Base-by-base conservation (phyloP, 345 rosid genomes). In the Psidium friedrichsthalianum region DNA sequence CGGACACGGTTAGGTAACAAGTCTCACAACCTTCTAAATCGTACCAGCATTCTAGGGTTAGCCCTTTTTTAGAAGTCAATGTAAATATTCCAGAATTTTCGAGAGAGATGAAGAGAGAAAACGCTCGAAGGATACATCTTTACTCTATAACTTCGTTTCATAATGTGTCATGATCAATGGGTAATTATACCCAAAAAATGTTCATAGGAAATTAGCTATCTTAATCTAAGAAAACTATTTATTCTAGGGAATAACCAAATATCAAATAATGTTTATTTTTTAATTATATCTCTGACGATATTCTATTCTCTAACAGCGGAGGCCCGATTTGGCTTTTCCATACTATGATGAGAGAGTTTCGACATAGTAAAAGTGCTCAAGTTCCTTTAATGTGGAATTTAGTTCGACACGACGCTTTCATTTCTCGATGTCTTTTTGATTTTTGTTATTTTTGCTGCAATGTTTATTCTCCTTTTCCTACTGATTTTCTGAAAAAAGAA, bases 21-120 rank as follows among this genome's bases (percentile, higher is more conserved):
- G 76, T 64, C 44, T 64, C 36, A 36, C 36, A 22, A 0, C 76
- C 44, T 64, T 32, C 24, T 32, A 32, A 64, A 64, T 64, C 44
- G 32, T 64, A 32, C 44, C 76, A 64, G 44, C 22, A 64, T 32
- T 32, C 16, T 64, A 64, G 22, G 76, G 76, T 29, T 64, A 64
- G 76, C 24, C 22, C 12, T 64, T 64, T 64, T 64, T 32, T 6
- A 8, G 1, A 64, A 29, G 0, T 64, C 1, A 5, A 0, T 64
- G 2, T 0, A 16, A 64, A 32, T 64, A 16, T 32, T 32, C 2
- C 0, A 64, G 2, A 32, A 64, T 0, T 16, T 64, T 16, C 20
- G 4, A 32, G 76, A 64, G 3, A 16, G 42, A 11, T 2, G 22
- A 8, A 1, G 6, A 61, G 74, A 61, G 42, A 29, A 61, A 61